Evolutionary conservation across 805 yeast genomes (phyloP), one percentile per base, ranked within the genome.

Genomic region (Ogataea zsoltii): DNA sequence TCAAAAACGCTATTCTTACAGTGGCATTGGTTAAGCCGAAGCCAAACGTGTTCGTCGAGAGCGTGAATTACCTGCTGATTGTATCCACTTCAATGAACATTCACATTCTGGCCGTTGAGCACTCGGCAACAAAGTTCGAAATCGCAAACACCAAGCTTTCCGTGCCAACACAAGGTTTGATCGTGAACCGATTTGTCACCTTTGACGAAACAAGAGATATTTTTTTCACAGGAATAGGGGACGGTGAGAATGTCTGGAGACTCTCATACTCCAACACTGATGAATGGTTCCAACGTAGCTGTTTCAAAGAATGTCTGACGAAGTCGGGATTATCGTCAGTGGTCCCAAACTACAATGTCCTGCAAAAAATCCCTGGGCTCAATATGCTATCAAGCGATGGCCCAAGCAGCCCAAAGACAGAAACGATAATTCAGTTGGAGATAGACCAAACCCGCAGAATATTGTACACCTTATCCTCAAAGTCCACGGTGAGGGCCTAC

Each of bases 241-340:
- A 87, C 53, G 92, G 90, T 1, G 68, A 74, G 30, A 82, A 91
- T 55, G 74, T 94, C 34, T 94, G 97, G 96, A 92, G 88, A 60
- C 70, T 94, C 44, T 83, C 80, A 48, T 94, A 94, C 62, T 77
- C 91, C 5, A 85, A 83, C 53, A 77, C 85, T 19, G 94, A 89
- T 38, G 84, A 88, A 44, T 92, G 96, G 88, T 89, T 89, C 62
- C 80, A 83, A 51, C 84, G 87, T 58, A 86, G 83, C 56, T 87
- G 96, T 60, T 81, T 80, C 55, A 90, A 90, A 63, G 80, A 84
- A 33, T 89, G 97, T 62, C 74, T 88, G 44, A 89, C 97, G 35
- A 82, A 80, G 66, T 79, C 79, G 53, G 82, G 73, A 0, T 64
- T 83, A 33, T 68, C 84, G 0, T 71, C 76, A 29, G 68, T 80